Evolutionary conservation across 495 filamentous ascomycete genomes (phyloP).

Genomic region (Hypoxylon subgilvum): DNA sequence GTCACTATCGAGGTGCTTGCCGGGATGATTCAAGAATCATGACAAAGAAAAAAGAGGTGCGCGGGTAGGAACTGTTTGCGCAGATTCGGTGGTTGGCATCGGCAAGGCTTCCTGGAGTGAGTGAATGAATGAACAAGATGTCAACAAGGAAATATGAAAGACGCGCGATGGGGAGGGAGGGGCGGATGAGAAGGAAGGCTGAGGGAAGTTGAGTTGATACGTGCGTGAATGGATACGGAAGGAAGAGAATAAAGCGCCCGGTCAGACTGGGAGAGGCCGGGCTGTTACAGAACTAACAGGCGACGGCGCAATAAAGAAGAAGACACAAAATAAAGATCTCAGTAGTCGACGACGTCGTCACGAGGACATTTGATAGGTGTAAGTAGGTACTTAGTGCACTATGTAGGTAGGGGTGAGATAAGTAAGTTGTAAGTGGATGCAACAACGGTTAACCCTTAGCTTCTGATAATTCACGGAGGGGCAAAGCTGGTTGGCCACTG

Average conservation of each 20-base stretch:
- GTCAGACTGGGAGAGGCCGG: no score
- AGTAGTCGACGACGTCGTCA: slow-evolving; percentile 25
- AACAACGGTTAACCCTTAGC: slow-evolving; percentile 27
- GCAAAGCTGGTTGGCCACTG: slow-evolving; percentile 5
- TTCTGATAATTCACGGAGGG: slow-evolving; percentile 30
- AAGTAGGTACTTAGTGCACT: background rate
- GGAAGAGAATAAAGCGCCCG: no score
- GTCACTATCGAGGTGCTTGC: slow-evolving; percentile 1
- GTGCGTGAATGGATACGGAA: no score
- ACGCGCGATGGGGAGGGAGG: background rate
- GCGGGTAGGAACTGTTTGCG: slow-evolving; percentile 9
- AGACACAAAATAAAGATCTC: slow-evolving; percentile 14
- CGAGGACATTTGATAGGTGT: slow-evolving; percentile 34
- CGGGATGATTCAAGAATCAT: slow-evolving; percentile 1
- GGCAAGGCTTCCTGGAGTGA: slow-evolving; percentile 2
- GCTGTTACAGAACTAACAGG: no score
- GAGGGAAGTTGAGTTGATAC: slow-evolving; percentile 5
- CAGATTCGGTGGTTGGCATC: slow-evolving; percentile 15
- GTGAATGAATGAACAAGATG: no score
- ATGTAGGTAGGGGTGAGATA: slow-evolving; percentile 17
- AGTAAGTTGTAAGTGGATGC: slow-evolving; percentile 31
- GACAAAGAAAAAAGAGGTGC: slow-evolving; percentile 28
- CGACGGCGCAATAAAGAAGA: background rate
- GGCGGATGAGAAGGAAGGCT: background rate
- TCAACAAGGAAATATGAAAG: slow-evolving; percentile 4